phyloP scores from a whole-genome alignment of 768 basidiomycete species.

The Lepiota venenata region DNA sequence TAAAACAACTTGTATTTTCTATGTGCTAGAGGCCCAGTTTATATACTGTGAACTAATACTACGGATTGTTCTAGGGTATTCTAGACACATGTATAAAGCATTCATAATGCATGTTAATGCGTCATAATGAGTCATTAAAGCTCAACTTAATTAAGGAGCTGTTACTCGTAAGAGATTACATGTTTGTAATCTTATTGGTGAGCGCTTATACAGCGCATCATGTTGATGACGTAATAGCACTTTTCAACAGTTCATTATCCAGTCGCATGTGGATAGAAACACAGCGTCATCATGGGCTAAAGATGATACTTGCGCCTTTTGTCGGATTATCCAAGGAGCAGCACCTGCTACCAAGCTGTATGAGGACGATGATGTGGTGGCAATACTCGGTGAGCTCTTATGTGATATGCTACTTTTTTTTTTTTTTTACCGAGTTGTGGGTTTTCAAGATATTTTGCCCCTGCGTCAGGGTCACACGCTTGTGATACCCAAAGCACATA shows the following conservation, averaged over 20 bases:
- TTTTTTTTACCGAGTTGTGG: not conserved
- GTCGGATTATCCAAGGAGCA: slow-evolving; percentile 55
- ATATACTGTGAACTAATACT: too few relatives aligned
- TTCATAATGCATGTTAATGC: too few relatives aligned
- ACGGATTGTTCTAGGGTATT: too few relatives aligned
- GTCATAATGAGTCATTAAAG: too few relatives aligned
- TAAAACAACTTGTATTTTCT: too few relatives aligned
- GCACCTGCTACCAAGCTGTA: slow-evolving; percentile 47
- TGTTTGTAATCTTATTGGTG: too few relatives aligned
- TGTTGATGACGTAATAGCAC: too few relatives aligned
- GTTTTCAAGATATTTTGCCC: slow-evolving; percentile 57
- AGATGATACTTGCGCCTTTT: slow-evolving; percentile 56
- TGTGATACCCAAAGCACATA: slow-evolving; percentile 66
- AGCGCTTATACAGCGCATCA: too few relatives aligned
- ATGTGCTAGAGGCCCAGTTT: too few relatives aligned
- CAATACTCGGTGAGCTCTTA: slow-evolving; percentile 51
- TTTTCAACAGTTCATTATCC: slow-evolving; percentile 71
- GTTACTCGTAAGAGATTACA: too few relatives aligned
- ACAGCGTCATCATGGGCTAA: slow-evolving; percentile 46
- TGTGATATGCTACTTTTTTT: not conserved
- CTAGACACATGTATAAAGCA: too few relatives aligned
- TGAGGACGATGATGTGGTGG: slow-evolving; percentile 61
- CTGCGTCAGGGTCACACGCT: slow-evolving; percentile 65
- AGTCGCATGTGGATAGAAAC: slow-evolving; percentile 49
- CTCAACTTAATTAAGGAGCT: too few relatives aligned